Evolutionary conservation across 805 yeast genomes (phyloP).

Genomic region (Ogataea allantospora): DNA sequence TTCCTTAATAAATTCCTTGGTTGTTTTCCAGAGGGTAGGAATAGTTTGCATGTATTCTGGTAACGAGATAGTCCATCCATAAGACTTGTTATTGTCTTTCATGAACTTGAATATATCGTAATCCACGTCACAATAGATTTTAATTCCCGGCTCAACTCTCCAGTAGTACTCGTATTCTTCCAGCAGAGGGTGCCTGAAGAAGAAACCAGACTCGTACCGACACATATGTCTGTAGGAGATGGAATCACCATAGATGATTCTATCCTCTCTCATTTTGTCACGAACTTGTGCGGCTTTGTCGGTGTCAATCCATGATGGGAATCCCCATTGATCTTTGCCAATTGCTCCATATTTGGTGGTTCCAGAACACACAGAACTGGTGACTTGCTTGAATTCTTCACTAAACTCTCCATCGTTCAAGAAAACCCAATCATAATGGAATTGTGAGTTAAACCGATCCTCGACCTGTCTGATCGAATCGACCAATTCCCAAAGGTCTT

Average conservation of each 20-base stretch:
- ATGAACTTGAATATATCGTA: conserved; percentile 80
- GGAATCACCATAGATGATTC: conserved; percentile 63
- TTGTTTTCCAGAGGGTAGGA: conserved; percentile 72
- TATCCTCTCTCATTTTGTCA: conserved; percentile 47
- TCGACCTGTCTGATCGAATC: conserved; percentile 75
- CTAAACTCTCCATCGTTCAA: conserved; percentile 83
- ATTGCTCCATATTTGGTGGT: conserved; percentile 72
- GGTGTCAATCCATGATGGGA: conserved; percentile 79
- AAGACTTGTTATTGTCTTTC: conserved; percentile 71
- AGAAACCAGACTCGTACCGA: conserved; percentile 86
- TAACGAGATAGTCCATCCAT: conserved; percentile 76
- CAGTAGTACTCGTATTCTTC: conserved; percentile 85
- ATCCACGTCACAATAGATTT: conserved; percentile 77
- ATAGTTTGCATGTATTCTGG: conserved; percentile 74
- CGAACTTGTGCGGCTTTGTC: conserved; percentile 60
- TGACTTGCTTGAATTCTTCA: conserved; percentile 72
- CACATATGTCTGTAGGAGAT: conserved; percentile 87
- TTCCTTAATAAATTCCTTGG: conserved; percentile 55
- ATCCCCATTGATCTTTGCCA: conserved; percentile 85
- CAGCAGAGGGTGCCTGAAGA: conserved; percentile 74
- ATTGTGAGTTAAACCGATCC: conserved; percentile 82
- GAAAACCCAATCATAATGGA: conserved; percentile 92
- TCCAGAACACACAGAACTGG: conserved; percentile 72
- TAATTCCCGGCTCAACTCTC: conserved; percentile 90
- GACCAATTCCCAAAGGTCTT: conserved; percentile 61